Evolutionary conservation across 768 basidiomycete species (phyloP), one percentile per base, ranked within the genome.

Genomic region (Naganishia antarctica): DNA sequence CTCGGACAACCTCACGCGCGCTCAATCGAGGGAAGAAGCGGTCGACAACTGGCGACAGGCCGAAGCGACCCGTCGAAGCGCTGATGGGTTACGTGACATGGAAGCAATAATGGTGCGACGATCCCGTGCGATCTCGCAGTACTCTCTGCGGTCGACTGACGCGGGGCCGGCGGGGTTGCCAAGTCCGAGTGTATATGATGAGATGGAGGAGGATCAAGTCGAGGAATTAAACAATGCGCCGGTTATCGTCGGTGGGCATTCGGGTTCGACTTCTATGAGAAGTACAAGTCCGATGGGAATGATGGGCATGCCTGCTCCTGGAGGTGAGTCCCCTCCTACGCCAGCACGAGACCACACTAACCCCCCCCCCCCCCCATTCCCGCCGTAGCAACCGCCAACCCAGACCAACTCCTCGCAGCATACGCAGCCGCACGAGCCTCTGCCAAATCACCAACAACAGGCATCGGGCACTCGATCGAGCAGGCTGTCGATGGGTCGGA

Each of bases 331-430:
- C 28, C 8, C 40, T 26, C 11, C 18, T 50, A 45, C 21, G 29
- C 23, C 60, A 62, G 18, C 63, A 65, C 8, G 62, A 62, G 68
- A 65, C 15, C n/a, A n/a, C n/a, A n/a, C n/a, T n/a, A 53, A 64
- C 23, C 29, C 45, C 12, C 70, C 68, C 13, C 69, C 69, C n/a
- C 66, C 71, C 32, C 51, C 68, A 70, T 28, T 26, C 25, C 37
- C 21, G 34, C 18, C 21, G 7, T 32, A 44, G 41, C 37, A 1
- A 61, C 48, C 43, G 65, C 61, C 26, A 67, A 67, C 66, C 76
- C 76, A 25, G 76, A 77, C 50, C 71, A 77, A 57, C 71, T 77
- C 71, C 67, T 77, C 15, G 74, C 74, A 1, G 76, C 75, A 11
- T 77, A 77, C 64, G 76, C 76, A 34, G 74, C 74, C 9, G 66